phyloP scores from a whole-genome alignment of 2,329 filamentous ascomycete species.

The Penicillium oxalicum region DNA sequence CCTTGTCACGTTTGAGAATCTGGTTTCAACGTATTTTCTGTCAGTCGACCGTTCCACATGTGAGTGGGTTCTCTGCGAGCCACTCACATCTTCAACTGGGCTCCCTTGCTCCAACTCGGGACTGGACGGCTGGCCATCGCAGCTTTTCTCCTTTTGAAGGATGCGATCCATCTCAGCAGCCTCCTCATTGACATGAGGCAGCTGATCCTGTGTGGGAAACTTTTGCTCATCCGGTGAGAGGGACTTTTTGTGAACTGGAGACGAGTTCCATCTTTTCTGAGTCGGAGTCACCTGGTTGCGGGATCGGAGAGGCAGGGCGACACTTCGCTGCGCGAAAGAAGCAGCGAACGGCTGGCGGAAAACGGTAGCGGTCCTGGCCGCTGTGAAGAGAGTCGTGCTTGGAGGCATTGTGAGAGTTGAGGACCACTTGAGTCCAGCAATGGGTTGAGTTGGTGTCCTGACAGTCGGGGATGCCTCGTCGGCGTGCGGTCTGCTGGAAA shows the following conservation, averaged over 20 bases:
- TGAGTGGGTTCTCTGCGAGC: not conserved
- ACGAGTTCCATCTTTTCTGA: slow-evolving; percentile 34
- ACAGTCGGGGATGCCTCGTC: slow-evolving; percentile 9
- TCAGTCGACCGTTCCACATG: no score
- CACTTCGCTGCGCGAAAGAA: slow-evolving; percentile 17
- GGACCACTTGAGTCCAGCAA: not conserved
- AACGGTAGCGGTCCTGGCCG: slow-evolving; percentile 27
- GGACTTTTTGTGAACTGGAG: slow-evolving; percentile 25
- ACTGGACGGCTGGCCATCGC: slow-evolving; percentile 37
- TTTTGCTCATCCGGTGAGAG: slow-evolving; percentile 23
- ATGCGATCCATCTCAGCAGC: slow-evolving; percentile 55
- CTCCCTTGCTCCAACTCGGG: slow-evolving; percentile 62
- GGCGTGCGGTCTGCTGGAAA: slow-evolving; percentile 14
- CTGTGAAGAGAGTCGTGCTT: slow-evolving; percentile 46
- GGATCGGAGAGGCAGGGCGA: slow-evolving; percentile 21
- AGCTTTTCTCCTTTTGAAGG: slow-evolving; percentile 42
- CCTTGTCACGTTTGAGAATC: slow-evolving; percentile 59
- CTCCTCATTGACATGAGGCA: slow-evolving; percentile 61
- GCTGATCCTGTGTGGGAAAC: slow-evolving; percentile 47
- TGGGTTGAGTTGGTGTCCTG: slow-evolving; percentile 4
- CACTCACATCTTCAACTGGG: slow-evolving; percentile 58
- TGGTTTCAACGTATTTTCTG: slow-evolving; percentile 23
- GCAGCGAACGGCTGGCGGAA: slow-evolving; percentile 27
- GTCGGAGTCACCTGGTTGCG: slow-evolving; percentile 10
- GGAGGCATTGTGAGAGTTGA: slow-evolving; percentile 46